Evolutionary conservation across 768 basidiomycete species (phyloP), one percentile per base, ranked within the genome.

Genomic region (Tylopilus felleus): DNA sequence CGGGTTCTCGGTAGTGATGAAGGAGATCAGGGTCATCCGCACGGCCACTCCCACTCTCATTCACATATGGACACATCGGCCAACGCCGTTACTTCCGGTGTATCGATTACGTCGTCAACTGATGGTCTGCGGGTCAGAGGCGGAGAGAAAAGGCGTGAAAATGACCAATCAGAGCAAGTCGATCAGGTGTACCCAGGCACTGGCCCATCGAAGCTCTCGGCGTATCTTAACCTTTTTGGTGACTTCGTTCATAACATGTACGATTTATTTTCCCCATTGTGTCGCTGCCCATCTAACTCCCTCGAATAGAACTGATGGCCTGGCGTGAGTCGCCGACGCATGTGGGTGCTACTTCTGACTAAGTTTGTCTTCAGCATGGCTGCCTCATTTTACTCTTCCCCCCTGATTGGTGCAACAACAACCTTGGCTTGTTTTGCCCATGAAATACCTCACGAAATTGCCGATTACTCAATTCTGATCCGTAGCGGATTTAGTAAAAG

Each of bases 301-400:
- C 50, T 54, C 23, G 47, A 47, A 54, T 59, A 91, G 90, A 62
- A 95, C 93, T n/a, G 93, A 96, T 75, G 93, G 93, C 44, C 80
- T 96, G 47, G 88, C 88, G 87, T 90, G 74, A 65, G 86, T 82
- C 41, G 28, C 47, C n/a, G 49, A 31, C 41, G 58, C 45, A 56
- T 44, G 22, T 28, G 39, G 23, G 35, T 27, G 47, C 28, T 35
- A n/a, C 28, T 53, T 44, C 44, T 52, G 47, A 47, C 41, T 27
- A 33, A 53, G 36, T 42, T 47, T 43, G 42, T 31, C 8, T 36
- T 22, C 60, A 93, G 91, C 29, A 93, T 96, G 90, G 88, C 92
- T 16, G 93, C 93, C 49, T 93, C 91, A n/a, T 96, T 95, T 76
- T 95, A 95, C 68, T 92, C 91, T n/a, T 91, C 90, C 31, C 93